phyloP scores from a whole-genome alignment of 2,329 filamentous ascomycete species.

The Colletotrichum noveboracense region DNA sequence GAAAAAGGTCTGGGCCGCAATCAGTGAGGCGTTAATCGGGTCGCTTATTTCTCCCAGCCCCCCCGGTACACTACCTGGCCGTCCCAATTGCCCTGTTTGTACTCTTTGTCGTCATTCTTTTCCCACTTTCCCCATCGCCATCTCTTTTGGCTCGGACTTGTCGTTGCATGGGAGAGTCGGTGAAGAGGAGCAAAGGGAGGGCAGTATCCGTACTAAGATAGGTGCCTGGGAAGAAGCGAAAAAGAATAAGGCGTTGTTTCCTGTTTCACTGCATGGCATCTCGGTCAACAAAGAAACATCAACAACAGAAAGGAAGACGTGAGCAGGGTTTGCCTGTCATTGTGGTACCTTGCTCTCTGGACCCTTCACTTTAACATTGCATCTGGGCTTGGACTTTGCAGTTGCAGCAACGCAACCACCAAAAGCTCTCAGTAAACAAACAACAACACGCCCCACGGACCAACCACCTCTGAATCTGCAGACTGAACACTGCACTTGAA shows the following conservation, averaged over 20 bases:
- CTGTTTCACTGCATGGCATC: slow-evolving; percentile 1
- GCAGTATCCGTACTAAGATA: background rate
- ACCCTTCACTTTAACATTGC: background rate
- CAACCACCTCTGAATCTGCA: background rate
- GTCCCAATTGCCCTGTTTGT: slow-evolving; percentile 1
- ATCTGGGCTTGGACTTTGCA: background rate
- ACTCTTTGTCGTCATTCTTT: slow-evolving; percentile 16
- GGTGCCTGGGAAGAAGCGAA: background rate
- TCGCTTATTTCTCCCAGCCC: slow-evolving; percentile 13
- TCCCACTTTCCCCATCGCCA: background rate
- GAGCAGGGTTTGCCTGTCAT: background rate
- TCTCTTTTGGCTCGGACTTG: background rate
- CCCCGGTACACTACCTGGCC: background rate
- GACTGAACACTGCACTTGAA: background rate
- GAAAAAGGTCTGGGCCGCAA: background rate
- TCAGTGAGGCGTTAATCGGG: slow-evolving; percentile 4
- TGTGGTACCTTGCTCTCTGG: background rate
- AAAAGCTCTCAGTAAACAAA: background rate
- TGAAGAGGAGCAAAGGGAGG: background rate
- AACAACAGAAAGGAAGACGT: background rate
- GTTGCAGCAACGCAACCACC: background rate
- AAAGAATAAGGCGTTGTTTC: background rate
- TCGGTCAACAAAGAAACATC: slow-evolving; percentile 13
- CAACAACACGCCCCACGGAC: slow-evolving; percentile 15
- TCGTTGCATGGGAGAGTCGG: background rate